A percentile compares a stretch with the other conserved stretches of the same genome.
phyloP scores from a whole-genome alignment of 2,329 filamentous ascomycete genomes.

The Paecilomyces variotii region DNA sequence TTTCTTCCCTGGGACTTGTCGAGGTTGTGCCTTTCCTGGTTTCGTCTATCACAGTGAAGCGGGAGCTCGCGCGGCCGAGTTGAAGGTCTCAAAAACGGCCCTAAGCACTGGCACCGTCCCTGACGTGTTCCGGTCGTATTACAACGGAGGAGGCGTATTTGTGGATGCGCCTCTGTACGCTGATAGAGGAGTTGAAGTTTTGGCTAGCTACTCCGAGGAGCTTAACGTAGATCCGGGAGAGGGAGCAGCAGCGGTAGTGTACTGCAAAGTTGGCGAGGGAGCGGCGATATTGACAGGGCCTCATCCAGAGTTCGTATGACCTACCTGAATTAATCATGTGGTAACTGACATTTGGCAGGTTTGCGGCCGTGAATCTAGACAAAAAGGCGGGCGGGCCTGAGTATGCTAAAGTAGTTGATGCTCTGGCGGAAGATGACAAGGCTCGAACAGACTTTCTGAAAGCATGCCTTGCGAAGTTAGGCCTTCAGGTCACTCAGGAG shows the following conservation, averaged over 20 bases:
- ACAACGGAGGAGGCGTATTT: constrained; percentile 92
- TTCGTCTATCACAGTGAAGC: constrained; percentile 86
- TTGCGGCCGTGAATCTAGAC: constrained; percentile 70
- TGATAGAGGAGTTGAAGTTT: constrained; percentile 62
- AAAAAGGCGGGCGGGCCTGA: constrained; percentile 57
- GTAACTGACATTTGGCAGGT: constrained; percentile 47
- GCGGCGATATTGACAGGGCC: constrained; percentile 73
- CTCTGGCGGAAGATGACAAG: constrained; percentile 60
- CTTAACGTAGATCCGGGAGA: constrained; percentile 68
- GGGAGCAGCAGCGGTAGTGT: constrained; percentile 70
- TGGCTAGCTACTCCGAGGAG: constrained; percentile 70
- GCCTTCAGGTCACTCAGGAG: constrained; percentile 67
- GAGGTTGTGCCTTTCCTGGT: constrained; percentile 78
- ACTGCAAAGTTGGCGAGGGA: constrained; percentile 74
- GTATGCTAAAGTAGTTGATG: constrained; percentile 63
- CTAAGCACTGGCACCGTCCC: constrained; percentile 50
- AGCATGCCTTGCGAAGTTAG: constrained; percentile 70
- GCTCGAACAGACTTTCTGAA: constrained; percentile 67
- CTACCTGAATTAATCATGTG: constrained; percentile 6
- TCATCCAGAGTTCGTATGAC: constrained; percentile 70
- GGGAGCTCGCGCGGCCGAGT: constrained; percentile 64
- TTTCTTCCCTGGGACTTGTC: constrained; percentile 81
- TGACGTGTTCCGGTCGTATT: constrained; percentile 66
- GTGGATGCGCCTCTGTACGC: constrained; percentile 62
- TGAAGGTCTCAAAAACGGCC: constrained; percentile 56